Percentiles rank a stretch among this genome's conserved stretches.
Conservation (phyloP, 495 filamentous ascomycete genomes). For the Neurospora africana region DNA sequence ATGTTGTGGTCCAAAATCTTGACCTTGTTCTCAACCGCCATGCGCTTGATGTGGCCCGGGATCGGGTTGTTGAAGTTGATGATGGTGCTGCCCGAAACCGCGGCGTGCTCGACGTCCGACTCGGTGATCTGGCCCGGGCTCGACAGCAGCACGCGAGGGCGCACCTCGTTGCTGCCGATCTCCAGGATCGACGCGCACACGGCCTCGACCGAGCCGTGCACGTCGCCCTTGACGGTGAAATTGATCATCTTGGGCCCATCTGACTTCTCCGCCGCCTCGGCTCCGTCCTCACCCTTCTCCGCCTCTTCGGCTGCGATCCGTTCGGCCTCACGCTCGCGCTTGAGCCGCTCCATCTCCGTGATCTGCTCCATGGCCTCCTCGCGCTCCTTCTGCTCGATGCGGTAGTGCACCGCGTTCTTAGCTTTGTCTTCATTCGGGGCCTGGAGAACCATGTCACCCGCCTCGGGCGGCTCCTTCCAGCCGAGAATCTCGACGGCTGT, state of each 20-base stretch:
- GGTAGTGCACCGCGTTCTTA: conserved; percentile 68
- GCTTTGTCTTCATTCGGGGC: conserved; percentile 68
- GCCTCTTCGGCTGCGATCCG: conserved; percentile 2
- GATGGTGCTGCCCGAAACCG: conserved; percentile 57
- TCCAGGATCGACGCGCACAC: conserved; percentile 61
- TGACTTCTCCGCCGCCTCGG: conserved; percentile 32
- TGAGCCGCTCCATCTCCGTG: conserved; percentile 20
- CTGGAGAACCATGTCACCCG: conserved; percentile 81
- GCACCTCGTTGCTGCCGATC: conserved; percentile 75
- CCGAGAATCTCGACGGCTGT: conserved; percentile 87
- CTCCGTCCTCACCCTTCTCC: neutral
- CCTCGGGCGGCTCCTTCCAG: conserved; percentile 84
- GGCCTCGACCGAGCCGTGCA: conserved; percentile 86
- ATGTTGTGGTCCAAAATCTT: conserved; percentile 76
- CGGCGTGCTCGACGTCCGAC: conserved; percentile 82
- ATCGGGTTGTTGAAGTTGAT: conserved; percentile 78
- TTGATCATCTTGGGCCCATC: conserved; percentile 54
- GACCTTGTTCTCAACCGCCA: conserved; percentile 62
- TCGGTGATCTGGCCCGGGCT: conserved; percentile 70
- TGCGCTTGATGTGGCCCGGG: conserved; percentile 53
- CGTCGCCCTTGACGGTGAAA: conserved; percentile 88
- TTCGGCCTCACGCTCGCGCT: conserved; percentile 33
- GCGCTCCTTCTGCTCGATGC: conserved; percentile 42
- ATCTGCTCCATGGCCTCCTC: conserved; percentile 27
- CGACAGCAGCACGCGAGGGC: conserved; percentile 62